These are phyloP conservation scores for Camptophora hylomeconis DNA, from an alignment of 2,329 filamentous ascomycete species.

Conservation along the genomic window DNA sequence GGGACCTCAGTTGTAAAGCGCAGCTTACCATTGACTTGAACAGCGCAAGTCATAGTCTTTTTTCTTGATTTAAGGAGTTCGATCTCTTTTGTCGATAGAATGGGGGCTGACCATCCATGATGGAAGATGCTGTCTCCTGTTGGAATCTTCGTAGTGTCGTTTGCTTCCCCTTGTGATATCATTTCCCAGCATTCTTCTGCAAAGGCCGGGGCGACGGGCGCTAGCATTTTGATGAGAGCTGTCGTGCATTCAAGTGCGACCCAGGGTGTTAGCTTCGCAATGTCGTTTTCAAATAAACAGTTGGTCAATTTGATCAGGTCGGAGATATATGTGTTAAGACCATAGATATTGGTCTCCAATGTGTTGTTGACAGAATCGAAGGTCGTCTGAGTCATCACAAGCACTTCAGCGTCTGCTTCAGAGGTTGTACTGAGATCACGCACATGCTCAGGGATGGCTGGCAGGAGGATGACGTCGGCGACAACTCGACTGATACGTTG, in stretches of 20 bases:
- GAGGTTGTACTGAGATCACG: slow-evolving; percentile 16
- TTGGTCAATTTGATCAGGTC: slow-evolving; percentile 76
- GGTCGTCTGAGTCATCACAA: slow-evolving; percentile 54
- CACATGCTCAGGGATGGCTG: slow-evolving; percentile 2
- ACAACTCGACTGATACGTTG: slow-evolving; percentile 51
- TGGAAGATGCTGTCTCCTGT: slow-evolving; percentile 26
- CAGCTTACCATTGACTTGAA: slow-evolving; percentile 71
- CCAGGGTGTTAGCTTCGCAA: slow-evolving; percentile 31
- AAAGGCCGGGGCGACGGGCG: slow-evolving; percentile 68
- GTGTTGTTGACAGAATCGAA: slow-evolving; percentile 55
- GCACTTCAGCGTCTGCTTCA: slow-evolving; percentile 34
- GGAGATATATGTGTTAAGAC: slow-evolving; percentile 72
- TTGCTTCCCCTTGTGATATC: slow-evolving; percentile 34
- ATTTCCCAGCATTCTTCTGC: slow-evolving; percentile 67
- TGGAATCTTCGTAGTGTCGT: background rate
- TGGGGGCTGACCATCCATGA: slow-evolving; percentile 43
- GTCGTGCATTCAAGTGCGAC: slow-evolving; percentile 29
- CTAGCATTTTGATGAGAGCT: slow-evolving; percentile 56
- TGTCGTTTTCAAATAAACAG: slow-evolving; percentile 27
- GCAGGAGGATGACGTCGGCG: slow-evolving; percentile 9
- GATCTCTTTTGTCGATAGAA: slow-evolving; percentile 25
- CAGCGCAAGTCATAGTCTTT: slow-evolving; percentile 44
- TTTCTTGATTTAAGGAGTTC: slow-evolving; percentile 37
- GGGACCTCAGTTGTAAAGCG: slow-evolving; percentile 55
- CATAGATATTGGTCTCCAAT: slow-evolving; percentile 56